Conservation (phyloP, 495 filamentous ascomycete species). For the Penicillium subrubescens region DNA sequence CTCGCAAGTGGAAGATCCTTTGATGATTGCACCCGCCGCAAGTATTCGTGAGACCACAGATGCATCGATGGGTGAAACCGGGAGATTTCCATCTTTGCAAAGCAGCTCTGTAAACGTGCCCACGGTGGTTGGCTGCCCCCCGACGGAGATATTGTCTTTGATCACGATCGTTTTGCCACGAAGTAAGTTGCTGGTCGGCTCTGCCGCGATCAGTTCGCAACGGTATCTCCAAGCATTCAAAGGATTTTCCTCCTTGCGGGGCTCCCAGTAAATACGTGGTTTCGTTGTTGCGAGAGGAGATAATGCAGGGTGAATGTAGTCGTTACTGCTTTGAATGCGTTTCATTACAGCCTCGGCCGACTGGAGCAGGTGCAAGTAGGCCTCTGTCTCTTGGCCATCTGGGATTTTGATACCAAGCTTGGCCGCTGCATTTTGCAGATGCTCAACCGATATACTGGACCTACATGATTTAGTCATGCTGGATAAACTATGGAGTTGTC, state of each 20-base stretch:
- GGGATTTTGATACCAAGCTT: neutral
- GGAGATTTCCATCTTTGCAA: neutral
- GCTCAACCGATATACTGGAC: neutral
- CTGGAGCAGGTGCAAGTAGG: neutral
- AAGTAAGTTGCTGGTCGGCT: neutral
- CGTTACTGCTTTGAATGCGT: neutral
- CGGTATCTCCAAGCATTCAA: neutral
- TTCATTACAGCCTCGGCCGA: neutral
- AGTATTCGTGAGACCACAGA: neutral
- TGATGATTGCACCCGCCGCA: neutral
- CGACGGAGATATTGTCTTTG: neutral
- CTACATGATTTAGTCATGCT: neutral
- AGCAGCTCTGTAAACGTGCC: neutral
- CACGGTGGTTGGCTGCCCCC: neutral
- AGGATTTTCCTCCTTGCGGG: neutral
- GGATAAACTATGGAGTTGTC: neutral
- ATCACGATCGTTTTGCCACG: neutral
- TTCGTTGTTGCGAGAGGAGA: neutral
- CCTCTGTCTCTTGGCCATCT: neutral
- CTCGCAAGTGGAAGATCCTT: neutral
- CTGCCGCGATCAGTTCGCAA: neutral
- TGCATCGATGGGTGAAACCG: neutral
- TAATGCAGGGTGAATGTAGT: neutral
- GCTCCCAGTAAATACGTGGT: neutral
- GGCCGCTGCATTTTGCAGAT: neutral